Base-by-base conservation (phyloP, 108 stramenopile species). In the Seminavis robusta region DNA sequence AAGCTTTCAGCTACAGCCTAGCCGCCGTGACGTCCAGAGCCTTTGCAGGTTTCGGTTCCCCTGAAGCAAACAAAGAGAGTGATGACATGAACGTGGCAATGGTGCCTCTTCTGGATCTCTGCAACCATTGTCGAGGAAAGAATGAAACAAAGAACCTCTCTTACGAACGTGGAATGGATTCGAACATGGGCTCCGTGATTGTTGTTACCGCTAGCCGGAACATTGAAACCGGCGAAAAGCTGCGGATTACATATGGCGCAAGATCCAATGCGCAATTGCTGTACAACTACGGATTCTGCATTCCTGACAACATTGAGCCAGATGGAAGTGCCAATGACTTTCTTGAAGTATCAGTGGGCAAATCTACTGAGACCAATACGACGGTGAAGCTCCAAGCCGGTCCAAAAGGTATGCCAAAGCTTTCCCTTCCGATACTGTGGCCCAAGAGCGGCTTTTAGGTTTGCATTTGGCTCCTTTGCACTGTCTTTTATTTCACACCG, bases 301-400 rank as follows among this genome's bases (percentile, higher is more conserved):
- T 92, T 30, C 42, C 56, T 11, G 55, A 81, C 47, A 92, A 92
- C 56, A 20, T 77, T 0, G 86, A 92, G 56, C 86, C 90, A 32
- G 90, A 92, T 71, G 90, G 90, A 28, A 86, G 84, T 5, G 86
- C 81, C 41, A 92, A 92, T 58, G 90, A 92, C 73, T 51, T 84
- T 8, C 33, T 84, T 16, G 83, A 86, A n/a, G n/a, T n/a, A n/a
- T n/a, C n/a, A n/a, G n/a, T n/a, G n/a, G n/a, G n/a, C n/a, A n/a
- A n/a, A n/a, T n/a, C n/a, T n/a, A n/a, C n/a, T n/a, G n/a, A n/a
- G n/a, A n/a, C n/a, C n/a, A n/a, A n/a, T n/a, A n/a, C n/a, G n/a
- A n/a, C n/a, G n/a, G n/a, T n/a, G n/a, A n/a, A n/a, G n/a, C n/a
- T n/a, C n/a, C n/a, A n/a, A n/a, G n/a, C n/a, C n/a, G n/a, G n/a